Evolutionary conservation across 371 early-diverging fungal genomes (phyloP).

Genomic region (Actinomucor elegans): DNA sequence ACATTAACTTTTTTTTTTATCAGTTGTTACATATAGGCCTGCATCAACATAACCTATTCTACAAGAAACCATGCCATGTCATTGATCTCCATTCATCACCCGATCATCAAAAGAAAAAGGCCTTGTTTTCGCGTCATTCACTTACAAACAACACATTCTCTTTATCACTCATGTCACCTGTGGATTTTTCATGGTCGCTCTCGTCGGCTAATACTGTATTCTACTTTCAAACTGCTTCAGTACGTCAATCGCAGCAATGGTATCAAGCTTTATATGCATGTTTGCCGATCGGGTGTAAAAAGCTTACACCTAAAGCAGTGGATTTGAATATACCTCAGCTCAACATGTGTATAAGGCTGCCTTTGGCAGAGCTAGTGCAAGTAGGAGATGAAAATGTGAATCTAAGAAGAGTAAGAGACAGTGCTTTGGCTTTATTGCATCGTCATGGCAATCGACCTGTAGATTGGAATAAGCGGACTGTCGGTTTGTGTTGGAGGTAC

Average conservation of each 20-base stretch:
- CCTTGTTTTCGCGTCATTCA: background rate
- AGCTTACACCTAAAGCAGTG: background rate
- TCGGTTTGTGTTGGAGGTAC: constrained; percentile 8
- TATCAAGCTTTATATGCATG: constrained; percentile 8
- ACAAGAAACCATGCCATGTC: background rate
- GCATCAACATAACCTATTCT: background rate
- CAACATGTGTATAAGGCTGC: background rate
- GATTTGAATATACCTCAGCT: constrained; percentile 3
- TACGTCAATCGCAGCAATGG: constrained; percentile 4
- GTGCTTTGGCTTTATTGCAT: constrained; percentile 9
- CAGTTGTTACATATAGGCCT: background rate
- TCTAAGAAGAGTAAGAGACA: constrained; percentile 2
- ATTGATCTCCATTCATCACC: background rate
- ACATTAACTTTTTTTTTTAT: background rate
- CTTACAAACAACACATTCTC: background rate
- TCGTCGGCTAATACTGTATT: background rate
- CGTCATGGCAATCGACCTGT: background rate
- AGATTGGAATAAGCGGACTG: constrained; percentile 8
- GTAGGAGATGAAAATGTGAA: constrained; percentile 4
- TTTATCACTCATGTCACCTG: background rate
- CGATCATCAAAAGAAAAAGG: background rate
- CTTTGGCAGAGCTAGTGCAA: background rate
- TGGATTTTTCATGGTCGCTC: constrained; percentile 7
- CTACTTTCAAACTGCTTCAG: constrained; percentile 5
- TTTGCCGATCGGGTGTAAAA: constrained; percentile 1